Conservation (phyloP, 2,329 filamentous ascomycete genomes). For the Nigrospora sphaerica region DNA sequence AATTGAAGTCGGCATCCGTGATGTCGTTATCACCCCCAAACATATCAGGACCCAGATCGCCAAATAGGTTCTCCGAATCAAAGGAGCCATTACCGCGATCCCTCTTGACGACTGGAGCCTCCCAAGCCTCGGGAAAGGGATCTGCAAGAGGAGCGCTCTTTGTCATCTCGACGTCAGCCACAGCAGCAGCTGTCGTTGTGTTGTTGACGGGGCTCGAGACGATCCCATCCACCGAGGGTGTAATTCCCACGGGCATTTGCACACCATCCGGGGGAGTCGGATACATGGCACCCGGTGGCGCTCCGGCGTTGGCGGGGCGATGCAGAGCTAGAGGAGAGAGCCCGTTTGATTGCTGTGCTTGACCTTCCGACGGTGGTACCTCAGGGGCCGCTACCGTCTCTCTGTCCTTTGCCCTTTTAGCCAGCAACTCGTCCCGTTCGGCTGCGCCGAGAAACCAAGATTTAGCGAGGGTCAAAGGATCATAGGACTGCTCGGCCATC, state of each 20-base stretch:
- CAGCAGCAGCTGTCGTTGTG: conserved; percentile 16
- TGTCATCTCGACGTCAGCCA: conserved; percentile 28
- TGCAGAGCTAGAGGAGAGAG: conserved; percentile 46
- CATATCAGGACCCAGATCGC: conserved; percentile 60
- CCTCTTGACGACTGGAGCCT: conserved; percentile 33
- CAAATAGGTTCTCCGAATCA: conserved; percentile 56
- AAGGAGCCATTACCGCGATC: conserved; percentile 34
- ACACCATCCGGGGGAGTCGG: conserved; percentile 65
- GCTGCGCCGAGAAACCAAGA: conserved; percentile 36
- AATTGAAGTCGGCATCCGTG: conserved; percentile 79
- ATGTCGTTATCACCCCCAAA: conserved; percentile 67
- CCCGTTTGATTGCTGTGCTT: conserved; percentile 35
- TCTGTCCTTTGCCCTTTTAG: conserved; percentile 44
- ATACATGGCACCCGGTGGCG: conserved; percentile 52
- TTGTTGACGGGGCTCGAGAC: conserved; percentile 48
- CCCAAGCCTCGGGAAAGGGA: conserved; percentile 31
- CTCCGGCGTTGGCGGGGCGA: conserved; percentile 36
- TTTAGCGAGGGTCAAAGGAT: conserved; percentile 40
- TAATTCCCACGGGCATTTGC: conserved; percentile 43
- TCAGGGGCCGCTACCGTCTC: conserved; percentile 34
- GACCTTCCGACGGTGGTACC: conserved; percentile 31
- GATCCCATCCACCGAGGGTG: conserved; percentile 49
- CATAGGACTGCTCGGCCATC: conserved; percentile 34
- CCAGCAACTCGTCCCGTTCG: conserved; percentile 39
- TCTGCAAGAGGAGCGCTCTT: conserved; percentile 18